These are phyloP conservation scores for Colletotrichum magnum DNA, from an alignment of 2,329 filamentous ascomycete species.

Conservation along the genomic window DNA sequence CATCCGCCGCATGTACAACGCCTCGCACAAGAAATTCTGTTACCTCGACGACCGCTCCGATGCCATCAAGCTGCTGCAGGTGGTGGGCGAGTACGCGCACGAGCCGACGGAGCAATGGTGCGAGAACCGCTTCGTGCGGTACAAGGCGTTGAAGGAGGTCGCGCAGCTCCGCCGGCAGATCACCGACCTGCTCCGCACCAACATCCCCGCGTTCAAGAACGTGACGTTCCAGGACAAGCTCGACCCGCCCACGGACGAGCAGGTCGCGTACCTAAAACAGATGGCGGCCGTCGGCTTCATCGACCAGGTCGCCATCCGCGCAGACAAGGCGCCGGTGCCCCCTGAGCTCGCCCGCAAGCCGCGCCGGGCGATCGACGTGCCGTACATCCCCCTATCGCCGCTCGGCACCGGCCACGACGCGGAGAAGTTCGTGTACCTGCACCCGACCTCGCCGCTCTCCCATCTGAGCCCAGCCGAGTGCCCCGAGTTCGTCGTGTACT, in stretches of 20 bases:
- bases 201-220: slow-evolving; percentile 76
- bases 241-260: slow-evolving; percentile 73
- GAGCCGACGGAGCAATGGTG: slow-evolving; percentile 82
- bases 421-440: slow-evolving; percentile 85
- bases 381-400: slow-evolving; percentile 88
- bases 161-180: slow-evolving; percentile 87
- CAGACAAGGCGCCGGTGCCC: slow-evolving; percentile 84
- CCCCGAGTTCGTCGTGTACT: slow-evolving; percentile 90
- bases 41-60: slow-evolving; percentile 87
- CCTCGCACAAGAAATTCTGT: slow-evolving; percentile 83
- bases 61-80: slow-evolving; percentile 90
- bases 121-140: slow-evolving; percentile 84
- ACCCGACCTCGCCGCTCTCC: slow-evolving; percentile 86
- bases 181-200: slow-evolving; percentile 81
- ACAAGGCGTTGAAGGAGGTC: slow-evolving; percentile 89
- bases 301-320: slow-evolving; percentile 93
- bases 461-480: slow-evolving; percentile 79
- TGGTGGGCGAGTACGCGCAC: slow-evolving; percentile 88
- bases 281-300: slow-evolving; percentile 94
- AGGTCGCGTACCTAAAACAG: slow-evolving; percentile 86
- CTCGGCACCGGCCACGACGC: slow-evolving; percentile 63
- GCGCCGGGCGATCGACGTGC: slow-evolving; percentile 89
- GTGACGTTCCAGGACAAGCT: slow-evolving; percentile 70
- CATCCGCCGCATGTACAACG: slow-evolving; percentile 73
- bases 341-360: slow-evolving; percentile 78